A percentile compares a stretch with the other conserved stretches of the same genome.
phyloP scores from a whole-genome alignment of 345 rosid genomes.

The Brassica cretica region DNA sequence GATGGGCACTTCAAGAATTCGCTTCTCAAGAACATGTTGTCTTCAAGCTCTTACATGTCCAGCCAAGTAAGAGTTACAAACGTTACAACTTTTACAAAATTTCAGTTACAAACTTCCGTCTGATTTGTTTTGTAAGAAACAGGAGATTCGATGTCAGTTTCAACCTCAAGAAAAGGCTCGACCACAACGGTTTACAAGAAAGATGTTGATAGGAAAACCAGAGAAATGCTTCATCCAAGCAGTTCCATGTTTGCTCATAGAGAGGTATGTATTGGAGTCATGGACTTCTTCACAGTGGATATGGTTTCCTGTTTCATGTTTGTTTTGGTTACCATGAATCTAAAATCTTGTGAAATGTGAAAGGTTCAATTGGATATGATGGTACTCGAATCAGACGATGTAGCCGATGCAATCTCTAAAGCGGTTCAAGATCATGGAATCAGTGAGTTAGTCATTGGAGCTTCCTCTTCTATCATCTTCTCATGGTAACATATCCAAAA shows the following conservation, averaged over 20 bases:
- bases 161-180: constrained; percentile 53
- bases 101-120: background rate
- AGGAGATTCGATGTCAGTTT: constrained; percentile 61
- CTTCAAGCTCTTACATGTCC: constrained; percentile 78
- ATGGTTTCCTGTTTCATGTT: background rate
- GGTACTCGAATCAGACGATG: constrained; percentile 68
- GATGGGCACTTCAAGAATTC: constrained; percentile 60
- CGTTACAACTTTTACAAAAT: background rate
- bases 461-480: constrained; percentile 63
- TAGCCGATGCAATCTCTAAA: constrained; percentile 69
- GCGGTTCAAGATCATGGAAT: constrained; percentile 57
- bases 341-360: constrained; percentile 21
- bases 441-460: constrained; percentile 78
- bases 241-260: constrained; percentile 59
- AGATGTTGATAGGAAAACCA: constrained; percentile 67
- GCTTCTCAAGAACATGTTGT: constrained; percentile 53
- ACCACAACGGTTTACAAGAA: constrained; percentile 65
- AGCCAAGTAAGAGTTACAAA: constrained; percentile 56
- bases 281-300: constrained; percentile 6
- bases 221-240: constrained; percentile 65
- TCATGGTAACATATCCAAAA: constrained; percentile 49
- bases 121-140: constrained; percentile 35
- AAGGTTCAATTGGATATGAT: constrained; percentile 66
- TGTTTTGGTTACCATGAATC: background rate
- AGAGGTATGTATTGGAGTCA: constrained; percentile 46